Conservation (phyloP, 768 basidiomycete genomes). For the Flagelloscypha sp. region DNA sequence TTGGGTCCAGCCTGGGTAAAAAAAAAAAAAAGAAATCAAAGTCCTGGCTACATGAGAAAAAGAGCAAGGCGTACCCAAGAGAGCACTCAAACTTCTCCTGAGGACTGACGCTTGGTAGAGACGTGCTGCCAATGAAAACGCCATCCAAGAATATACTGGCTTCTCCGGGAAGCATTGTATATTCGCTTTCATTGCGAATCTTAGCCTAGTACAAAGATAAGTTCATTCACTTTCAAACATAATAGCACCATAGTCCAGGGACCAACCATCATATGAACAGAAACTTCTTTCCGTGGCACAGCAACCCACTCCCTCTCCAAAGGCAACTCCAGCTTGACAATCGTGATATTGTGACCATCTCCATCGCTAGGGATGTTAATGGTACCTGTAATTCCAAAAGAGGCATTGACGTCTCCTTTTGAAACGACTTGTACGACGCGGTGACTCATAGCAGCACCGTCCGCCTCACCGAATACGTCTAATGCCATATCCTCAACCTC, state of each 20-base stretch:
- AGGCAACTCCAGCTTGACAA: constrained; percentile 26
- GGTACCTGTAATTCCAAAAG: constrained; percentile 32
- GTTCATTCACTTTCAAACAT: too few species aligned
- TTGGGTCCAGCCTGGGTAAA: constrained; percentile 25
- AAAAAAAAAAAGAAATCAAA: neutral
- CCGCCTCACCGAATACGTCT: too few species aligned
- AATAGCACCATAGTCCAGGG: too few species aligned
- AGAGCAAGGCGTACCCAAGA: constrained; percentile 24
- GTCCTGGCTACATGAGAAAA: constrained; percentile 2
- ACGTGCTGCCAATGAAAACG: constrained; percentile 29
- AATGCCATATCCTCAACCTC: too few species aligned
- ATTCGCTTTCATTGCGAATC: constrained; percentile 21
- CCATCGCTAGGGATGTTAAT: constrained; percentile 36
- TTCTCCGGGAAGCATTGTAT: constrained; percentile 15
- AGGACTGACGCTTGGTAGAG: constrained; percentile 26
- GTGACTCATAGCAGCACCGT: constrained; percentile 6
- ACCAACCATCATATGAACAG: constrained; percentile 30
- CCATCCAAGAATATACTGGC: constrained; percentile 23
- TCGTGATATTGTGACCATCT: constrained; percentile 32
- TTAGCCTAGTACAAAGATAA: constrained; percentile 16
- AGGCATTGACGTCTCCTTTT: constrained; percentile 30
- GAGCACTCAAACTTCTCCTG: constrained; percentile 32
- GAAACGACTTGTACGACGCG: constrained; percentile 20
- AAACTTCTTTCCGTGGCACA: constrained; percentile 30
- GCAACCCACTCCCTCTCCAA: constrained; percentile 35